Percentiles rank a stretch among this genome's conserved stretches.
These are phyloP conservation scores for Blumeria graminis DNA, from an alignment of 2,329 filamentous ascomycete genomes.

Conservation along the genomic window DNA sequence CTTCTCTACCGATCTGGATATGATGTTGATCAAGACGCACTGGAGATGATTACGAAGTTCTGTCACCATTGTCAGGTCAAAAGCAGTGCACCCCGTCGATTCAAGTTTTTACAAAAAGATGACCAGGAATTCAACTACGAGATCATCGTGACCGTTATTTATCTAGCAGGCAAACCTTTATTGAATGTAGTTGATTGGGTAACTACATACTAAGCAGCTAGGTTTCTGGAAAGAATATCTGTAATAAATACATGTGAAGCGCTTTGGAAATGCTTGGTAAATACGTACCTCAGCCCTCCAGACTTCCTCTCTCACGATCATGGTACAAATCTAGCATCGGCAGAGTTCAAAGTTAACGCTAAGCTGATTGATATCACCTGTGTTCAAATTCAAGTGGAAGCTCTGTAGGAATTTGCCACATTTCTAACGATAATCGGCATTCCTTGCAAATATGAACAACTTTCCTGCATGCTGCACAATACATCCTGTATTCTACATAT, in stretches of 20 bases:
- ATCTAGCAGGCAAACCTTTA: neutral
- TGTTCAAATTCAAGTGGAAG: too few relatives aligned
- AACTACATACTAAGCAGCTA: neutral
- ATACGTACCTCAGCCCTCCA: neutral
- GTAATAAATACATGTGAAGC: neutral
- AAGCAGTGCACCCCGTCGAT: neutral
- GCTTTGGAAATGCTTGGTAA: neutral
- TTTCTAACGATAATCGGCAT: too few relatives aligned
- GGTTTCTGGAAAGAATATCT: neutral
- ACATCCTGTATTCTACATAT: too few relatives aligned
- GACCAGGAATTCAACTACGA: constrained; percentile 2
- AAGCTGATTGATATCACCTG: too few relatives aligned
- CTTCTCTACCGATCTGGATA: neutral
- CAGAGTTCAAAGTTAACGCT: neutral
- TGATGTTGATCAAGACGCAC: neutral
- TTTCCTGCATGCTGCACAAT: too few relatives aligned
- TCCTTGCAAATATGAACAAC: too few relatives aligned
- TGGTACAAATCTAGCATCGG: constrained; percentile 2
- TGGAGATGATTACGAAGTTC: neutral
- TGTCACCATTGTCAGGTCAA: neutral
- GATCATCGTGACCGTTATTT: constrained; percentile 2
- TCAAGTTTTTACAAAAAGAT: neutral
- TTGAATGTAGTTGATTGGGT: constrained; percentile 1
- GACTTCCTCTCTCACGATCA: neutral
- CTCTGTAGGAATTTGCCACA: too few relatives aligned